Evolutionary conservation across 169 alveolate genomes (phyloP).

Genomic region (Condylostoma magnum): DNA sequence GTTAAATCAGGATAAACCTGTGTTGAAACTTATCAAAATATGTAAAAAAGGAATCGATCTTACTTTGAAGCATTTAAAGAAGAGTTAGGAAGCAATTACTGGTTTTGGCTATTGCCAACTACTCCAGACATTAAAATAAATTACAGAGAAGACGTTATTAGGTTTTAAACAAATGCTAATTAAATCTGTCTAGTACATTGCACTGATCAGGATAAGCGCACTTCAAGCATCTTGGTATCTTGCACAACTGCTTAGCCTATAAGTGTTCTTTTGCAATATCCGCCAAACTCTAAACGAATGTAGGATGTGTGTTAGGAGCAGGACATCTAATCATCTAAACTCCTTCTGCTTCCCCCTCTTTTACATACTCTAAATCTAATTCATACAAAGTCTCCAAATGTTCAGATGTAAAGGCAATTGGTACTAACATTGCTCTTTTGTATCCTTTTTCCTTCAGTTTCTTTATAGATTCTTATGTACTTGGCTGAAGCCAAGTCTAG

Average conservation of each 20-base stretch:
- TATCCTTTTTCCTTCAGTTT: background rate
- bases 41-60: too few relatives aligned
- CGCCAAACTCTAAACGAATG: conserved; percentile 13
- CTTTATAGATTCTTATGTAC: background rate
- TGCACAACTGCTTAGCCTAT: background rate
- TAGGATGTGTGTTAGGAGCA: conserved; percentile 4
- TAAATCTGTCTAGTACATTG: conserved; percentile 3
- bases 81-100: background rate
- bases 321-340: conserved; percentile 8
- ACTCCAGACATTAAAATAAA: background rate
- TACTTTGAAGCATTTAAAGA: background rate
- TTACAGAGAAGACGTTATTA: background rate
- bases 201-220: conserved; percentile 18
- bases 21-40: too few relatives aligned
- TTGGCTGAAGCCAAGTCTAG: conserved; percentile 22
- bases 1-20: too few relatives aligned
- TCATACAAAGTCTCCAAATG: conserved; percentile 27
- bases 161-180: too few relatives aligned
- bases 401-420: conserved; percentile 28
- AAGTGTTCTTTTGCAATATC: conserved; percentile 15
- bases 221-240: conserved; percentile 9
- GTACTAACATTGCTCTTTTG: background rate
- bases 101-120: conserved; percentile 7
- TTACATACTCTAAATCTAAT: conserved; percentile 3
- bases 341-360: conserved; percentile 1